Evolutionary conservation across 257 asterid species (phyloP), one percentile per base, ranked within the genome.

Genomic region (Solanum lignicaule): DNA sequence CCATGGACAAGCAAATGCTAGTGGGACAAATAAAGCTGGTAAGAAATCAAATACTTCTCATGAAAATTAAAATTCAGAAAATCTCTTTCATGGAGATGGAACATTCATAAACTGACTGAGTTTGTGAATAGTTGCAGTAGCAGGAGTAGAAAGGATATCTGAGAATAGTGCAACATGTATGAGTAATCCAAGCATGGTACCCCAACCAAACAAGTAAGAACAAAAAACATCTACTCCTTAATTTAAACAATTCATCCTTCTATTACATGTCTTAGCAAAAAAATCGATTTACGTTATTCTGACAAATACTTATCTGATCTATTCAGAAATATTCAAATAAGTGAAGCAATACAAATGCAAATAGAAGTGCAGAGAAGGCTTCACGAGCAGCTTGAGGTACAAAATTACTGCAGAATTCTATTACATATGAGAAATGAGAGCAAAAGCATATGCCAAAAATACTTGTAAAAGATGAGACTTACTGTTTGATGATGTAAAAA

Each of bases 351-450:
- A 91, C 96, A 95, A 85, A 92, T 94, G 95, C 98, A 96, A 92
- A 95, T 96, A 33, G 98, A 96, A 90, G 98, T 94, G 91, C 98
- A 96, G 87, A 92, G 93, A 90, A 92, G 94, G 89, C 93, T 96
- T 46, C 94, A 94, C 15, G 98, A 95, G 88, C 98, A 96, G 92
- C 95, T 96, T 69, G 98, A 96, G 98, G 98, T 95, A 94, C 78
- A 66, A 10, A 48, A 31, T 48, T 82, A 48, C 69, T 48, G 69
- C 71, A 48, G 41, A 31, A 82, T 82, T 48, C 4, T 31, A 39
- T 82, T 82, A 48, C 71, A 20, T 31, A 82, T 82, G 65, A 31
- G 69, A 48, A 48, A 27, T 82, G 86, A 48, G 86, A 82, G 41
- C 29, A 48, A 82, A 39, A 29, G 86, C 71, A 27, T 82, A 81